Conservation (phyloP, 345 rosid genomes). For the Balakata baccata region DNA sequence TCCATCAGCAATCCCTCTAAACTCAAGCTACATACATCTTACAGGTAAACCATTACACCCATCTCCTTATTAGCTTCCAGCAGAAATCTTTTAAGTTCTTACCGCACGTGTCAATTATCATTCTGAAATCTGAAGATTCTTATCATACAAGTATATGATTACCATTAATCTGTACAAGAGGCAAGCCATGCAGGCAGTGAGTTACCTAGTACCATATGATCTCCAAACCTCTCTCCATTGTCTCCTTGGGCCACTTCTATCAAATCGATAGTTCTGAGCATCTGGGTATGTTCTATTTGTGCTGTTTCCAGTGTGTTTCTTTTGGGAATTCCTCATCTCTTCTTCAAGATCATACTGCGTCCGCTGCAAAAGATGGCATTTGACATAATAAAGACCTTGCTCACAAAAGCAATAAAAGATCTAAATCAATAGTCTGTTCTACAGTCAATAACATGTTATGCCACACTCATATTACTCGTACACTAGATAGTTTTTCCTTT, state of each 20-base stretch:
- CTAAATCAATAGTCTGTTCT: no score
- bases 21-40: not conserved
- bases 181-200: not conserved
- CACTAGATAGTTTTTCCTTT: not conserved
- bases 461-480: no score
- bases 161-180: constrained; percentile 6
- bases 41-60: not conserved
- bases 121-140: not conserved
- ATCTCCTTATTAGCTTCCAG: not conserved
- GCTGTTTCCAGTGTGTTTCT: constrained; percentile 53
- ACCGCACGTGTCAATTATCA: not conserved
- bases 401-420: not conserved
- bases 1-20: not conserved
- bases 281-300: constrained; percentile 47
- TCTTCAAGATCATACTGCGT: constrained; percentile 79
- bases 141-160: not conserved
- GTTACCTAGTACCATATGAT: constrained; percentile 19
- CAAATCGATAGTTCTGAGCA: constrained; percentile 46
- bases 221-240: constrained; percentile 27
- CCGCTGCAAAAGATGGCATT: constrained; percentile 46
- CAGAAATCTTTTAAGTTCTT: not conserved
- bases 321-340: constrained; percentile 60
- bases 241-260: constrained; percentile 31
- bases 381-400: constrained; percentile 1
- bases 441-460: no score